Evolutionary conservation across 345 rosid species (phyloP).

Genomic region (Euphorbia pulcherrima): DNA sequence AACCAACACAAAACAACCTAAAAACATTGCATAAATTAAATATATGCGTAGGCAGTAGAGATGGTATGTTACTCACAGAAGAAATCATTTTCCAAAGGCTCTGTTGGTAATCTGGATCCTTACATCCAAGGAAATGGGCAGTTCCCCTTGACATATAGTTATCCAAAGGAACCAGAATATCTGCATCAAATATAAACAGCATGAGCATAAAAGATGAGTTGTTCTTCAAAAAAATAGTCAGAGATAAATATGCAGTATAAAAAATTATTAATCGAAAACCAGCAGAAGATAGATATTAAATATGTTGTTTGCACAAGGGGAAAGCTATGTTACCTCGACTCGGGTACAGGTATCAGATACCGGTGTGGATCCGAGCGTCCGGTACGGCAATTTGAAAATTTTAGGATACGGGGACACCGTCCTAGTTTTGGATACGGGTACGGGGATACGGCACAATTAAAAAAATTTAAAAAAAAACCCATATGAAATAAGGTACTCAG

Average conservation of each 20-base stretch:
- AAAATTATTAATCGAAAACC: not conserved
- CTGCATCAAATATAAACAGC: constrained; percentile 35
- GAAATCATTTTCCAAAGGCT: constrained; percentile 91
- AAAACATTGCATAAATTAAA: not conserved
- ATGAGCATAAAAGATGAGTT: constrained; percentile 7
- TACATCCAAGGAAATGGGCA: constrained; percentile 78
- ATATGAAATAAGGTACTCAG: too few relatives aligned
- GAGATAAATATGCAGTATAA: not conserved
- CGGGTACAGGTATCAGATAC: too few relatives aligned
- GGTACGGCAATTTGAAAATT: too few relatives aligned
- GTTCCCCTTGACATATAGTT: constrained; percentile 94
- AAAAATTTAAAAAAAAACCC: too few relatives aligned
- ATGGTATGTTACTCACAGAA: constrained; percentile 56
- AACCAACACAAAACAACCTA: not conserved
- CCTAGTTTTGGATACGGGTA: too few relatives aligned
- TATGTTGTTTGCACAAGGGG: too few relatives aligned
- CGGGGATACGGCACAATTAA: too few relatives aligned
- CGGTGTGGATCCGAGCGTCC: too few relatives aligned
- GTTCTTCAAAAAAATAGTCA: too few relatives aligned
- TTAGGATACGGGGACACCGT: too few relatives aligned
- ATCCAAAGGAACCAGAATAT: constrained; percentile 95
- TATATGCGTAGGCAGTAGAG: not conserved
- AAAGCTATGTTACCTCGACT: too few relatives aligned
- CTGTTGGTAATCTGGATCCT: constrained; percentile 94
- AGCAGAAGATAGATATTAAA: not conserved